These are phyloP conservation scores for Martiniozyma abietophila DNA, from an alignment of 805 yeast species.

Conservation along the genomic window DNA sequence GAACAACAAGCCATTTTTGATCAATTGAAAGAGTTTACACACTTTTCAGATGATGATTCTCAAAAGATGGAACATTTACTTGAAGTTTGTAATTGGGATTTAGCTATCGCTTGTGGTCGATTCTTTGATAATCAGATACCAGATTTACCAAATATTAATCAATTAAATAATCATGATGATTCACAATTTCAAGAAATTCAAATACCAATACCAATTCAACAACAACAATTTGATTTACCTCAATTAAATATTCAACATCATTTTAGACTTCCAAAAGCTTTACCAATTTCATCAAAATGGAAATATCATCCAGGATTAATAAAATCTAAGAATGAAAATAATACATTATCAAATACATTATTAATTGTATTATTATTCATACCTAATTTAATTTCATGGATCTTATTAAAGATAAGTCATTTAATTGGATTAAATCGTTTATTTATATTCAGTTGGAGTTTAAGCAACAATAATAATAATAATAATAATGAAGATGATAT, in stretches of 20 bases:
- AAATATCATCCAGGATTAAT: conserved; percentile 25
- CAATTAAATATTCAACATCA: conserved; percentile 15
- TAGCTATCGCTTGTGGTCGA: conserved; percentile 51
- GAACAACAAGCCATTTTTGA: conserved; percentile 36
- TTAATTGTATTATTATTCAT: conserved; percentile 44
- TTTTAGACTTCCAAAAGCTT: conserved; percentile 29
- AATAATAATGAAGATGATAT: conserved; percentile 27
- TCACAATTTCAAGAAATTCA: background rate
- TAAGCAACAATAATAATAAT: too few relatives aligned
- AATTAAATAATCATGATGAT: too few relatives aligned
- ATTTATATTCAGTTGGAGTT: too few relatives aligned
- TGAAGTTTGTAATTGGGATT: conserved; percentile 45
- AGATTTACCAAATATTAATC: background rate
- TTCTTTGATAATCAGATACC: conserved; percentile 42
- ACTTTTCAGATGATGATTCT: conserved; percentile 36
- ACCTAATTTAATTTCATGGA: conserved; percentile 40
- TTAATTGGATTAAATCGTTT: conserved; percentile 27
- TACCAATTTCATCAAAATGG: conserved; percentile 29
- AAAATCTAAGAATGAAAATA: background rate
- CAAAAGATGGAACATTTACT: conserved; percentile 39
- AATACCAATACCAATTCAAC: background rate
- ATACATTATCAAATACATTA: conserved; percentile 27
- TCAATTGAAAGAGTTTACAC: conserved; percentile 43
- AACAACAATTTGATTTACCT: background rate
- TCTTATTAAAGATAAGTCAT: conserved; percentile 28